phyloP scores from a whole-genome alignment of 805 yeast species.

The Brettanomyces nanus region DNA sequence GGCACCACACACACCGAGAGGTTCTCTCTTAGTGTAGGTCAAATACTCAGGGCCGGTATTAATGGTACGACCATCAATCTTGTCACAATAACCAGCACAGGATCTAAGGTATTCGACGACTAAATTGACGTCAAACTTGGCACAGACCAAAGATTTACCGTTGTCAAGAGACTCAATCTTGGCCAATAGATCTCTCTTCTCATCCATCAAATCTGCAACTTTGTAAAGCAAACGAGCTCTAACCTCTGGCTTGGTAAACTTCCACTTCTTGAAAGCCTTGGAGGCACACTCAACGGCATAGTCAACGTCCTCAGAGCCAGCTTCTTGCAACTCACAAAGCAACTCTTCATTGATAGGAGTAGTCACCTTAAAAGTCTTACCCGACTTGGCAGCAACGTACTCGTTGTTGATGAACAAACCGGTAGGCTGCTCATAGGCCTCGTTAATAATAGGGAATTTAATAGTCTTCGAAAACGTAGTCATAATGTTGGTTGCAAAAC shows the following conservation, averaged over 20 bases:
- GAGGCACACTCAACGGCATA: constrained; percentile 62
- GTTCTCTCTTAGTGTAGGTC: constrained; percentile 62
- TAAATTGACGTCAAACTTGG: constrained; percentile 62
- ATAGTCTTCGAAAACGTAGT: constrained; percentile 15
- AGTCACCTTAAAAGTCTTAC: constrained; percentile 42
- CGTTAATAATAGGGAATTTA: constrained; percentile 61
- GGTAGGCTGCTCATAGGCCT: constrained; percentile 47
- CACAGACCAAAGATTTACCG: constrained; percentile 63
- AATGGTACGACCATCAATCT: constrained; percentile 54
- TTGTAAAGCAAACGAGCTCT: constrained; percentile 47
- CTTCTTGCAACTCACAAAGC: constrained; percentile 44
- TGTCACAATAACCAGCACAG: constrained; percentile 69
- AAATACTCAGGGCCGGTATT: constrained; percentile 58
- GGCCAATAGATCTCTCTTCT: constrained; percentile 53
- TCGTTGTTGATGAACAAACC: constrained; percentile 54
- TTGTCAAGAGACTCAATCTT: constrained; percentile 67
- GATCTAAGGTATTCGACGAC: constrained; percentile 59
- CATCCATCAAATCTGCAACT: constrained; percentile 64
- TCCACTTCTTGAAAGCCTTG: constrained; percentile 56
- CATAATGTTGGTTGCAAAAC: not conserved
- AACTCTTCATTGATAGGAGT: constrained; percentile 47
- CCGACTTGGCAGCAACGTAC: constrained; percentile 40
- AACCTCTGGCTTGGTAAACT: constrained; percentile 45
- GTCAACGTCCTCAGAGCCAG: constrained; percentile 56
- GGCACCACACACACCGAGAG: constrained; percentile 77